Evolutionary conservation across 495 filamentous ascomycete genomes (phyloP).

Genomic region (Xylaria nigripes): DNA sequence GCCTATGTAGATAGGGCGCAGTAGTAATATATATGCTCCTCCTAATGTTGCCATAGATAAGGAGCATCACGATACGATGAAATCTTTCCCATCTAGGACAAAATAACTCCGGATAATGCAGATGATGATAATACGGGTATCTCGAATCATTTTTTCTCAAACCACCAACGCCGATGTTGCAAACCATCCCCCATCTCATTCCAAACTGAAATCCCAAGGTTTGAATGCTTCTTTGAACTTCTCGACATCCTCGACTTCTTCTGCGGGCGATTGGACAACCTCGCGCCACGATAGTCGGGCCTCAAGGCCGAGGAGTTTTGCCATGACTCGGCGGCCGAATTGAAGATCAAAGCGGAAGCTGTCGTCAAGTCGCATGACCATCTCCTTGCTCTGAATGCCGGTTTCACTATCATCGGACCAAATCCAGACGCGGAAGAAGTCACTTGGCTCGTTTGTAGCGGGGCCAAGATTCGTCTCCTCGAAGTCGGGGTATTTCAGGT

Average conservation of each 20-base stretch:
- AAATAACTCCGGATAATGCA: constrained; percentile 6
- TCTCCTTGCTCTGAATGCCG: constrained; percentile 36
- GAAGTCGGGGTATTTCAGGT: constrained; percentile 57
- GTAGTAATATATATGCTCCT: too few species aligned
- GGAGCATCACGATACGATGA: background rate
- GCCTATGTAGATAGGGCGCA: too few species aligned
- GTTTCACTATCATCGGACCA: constrained; percentile 48
- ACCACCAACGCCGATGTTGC: constrained; percentile 18
- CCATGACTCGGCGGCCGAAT: constrained; percentile 70
- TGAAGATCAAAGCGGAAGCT: constrained; percentile 50
- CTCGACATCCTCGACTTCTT: constrained; percentile 72
- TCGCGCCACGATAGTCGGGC: constrained; percentile 70
- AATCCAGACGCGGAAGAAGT: constrained; percentile 82
- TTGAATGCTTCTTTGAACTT: constrained; percentile 80
- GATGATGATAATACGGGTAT: constrained; percentile 20
- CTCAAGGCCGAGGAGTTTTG: constrained; percentile 74
- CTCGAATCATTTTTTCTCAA: constrained; percentile 15
- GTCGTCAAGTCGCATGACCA: constrained; percentile 41
- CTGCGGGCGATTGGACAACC: constrained; percentile 63
- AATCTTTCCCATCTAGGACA: background rate
- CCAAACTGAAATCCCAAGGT: constrained; percentile 65
- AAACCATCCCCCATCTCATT: background rate
- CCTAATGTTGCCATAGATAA: background rate
- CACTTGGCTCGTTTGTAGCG: constrained; percentile 42
- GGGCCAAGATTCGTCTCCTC: constrained; percentile 27